Evolutionary conservation across 306 rosid genomes (phyloP), one percentile per base, ranked within the genome.

Genomic region (Canavalia ensiformis): DNA sequence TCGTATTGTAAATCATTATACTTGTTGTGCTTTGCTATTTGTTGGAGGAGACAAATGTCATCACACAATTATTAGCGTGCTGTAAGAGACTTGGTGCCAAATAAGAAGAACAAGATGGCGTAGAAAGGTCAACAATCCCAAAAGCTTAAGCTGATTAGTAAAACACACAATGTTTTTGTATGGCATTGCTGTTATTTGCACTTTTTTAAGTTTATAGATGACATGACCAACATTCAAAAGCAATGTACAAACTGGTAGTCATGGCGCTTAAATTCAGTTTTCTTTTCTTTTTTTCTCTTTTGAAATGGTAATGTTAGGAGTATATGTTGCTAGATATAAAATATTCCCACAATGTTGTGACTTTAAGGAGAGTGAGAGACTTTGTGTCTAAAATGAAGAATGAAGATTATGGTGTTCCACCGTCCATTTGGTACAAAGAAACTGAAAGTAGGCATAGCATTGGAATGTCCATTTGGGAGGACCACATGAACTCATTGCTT

Each of bases 371-470:
- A 28, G 56, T 30, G 29, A 55, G 76, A 73, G 59, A 42, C 57
- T 67, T 57, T 45, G 34, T 29, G 76, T 46, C 55, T 75, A 58
- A 66, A 59, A 58, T 55, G 37, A 4, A 47, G 51, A 68, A 47
- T 52, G 57, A 28, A 37, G 8, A 37, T 74, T 30, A 18, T 45
- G 78, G 41, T 79, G 28, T 75, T 86, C 70, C 89, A 75, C 89
- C 87, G 87, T 71, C 89, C 82, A 71, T 81, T 87, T 84, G 88
- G 90, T 87, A 74, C 37, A 84, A 68, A 87, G 63, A 78, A 44
- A 67, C 81, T 18, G 25, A 18, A 18, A 18, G 25, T 18, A 18
- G 25, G 25, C 25, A 18, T 18, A 18, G 25, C 25, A 18, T 18
- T 18, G 25, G 25, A 18, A 18, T 18, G 25, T 18, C 25, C 25